Conservation (phyloP, 1,284 basidiomycete genomes). For the Trichosporon sp. region DNA sequence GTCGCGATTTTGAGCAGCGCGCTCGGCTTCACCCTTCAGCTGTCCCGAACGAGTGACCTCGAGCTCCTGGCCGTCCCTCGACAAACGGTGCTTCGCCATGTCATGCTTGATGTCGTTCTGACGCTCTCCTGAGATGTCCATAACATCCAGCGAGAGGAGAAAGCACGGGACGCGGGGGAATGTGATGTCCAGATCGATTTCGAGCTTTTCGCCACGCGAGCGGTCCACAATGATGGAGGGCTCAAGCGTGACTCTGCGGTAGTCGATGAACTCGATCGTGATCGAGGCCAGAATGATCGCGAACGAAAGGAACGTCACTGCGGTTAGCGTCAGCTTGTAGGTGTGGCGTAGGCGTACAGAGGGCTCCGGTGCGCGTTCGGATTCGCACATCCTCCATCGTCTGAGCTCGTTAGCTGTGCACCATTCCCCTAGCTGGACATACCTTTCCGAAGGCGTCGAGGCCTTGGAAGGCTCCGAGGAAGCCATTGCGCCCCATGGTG, state of each 20-base stretch:
- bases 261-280: constrained; percentile 91
- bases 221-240: constrained; percentile 88
- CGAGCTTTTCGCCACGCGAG: constrained; percentile 88
- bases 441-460: constrained; percentile 99
- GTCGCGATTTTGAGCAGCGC: constrained; percentile 58
- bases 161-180: constrained; percentile 98
- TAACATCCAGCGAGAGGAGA: constrained; percentile 89
- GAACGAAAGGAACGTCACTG: constrained; percentile 87
- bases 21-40: constrained; percentile 80
- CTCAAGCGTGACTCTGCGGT: constrained; percentile 76
- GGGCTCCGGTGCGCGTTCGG: constrained; percentile 85
- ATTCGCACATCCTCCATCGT: constrained; percentile 98
- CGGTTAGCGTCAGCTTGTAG: constrained; percentile 9
- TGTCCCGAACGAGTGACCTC: constrained; percentile 49
- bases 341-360: constrained; percentile 57
- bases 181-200: constrained; percentile 84
- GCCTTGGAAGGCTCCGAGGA: constrained; percentile 46
- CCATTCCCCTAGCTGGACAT: constrained; percentile 23
- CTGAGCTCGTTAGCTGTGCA: constrained; percentile 49
- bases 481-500: constrained; percentile 46
- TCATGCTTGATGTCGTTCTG: constrained; percentile 87
- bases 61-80: constrained; percentile 59
- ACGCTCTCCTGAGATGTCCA: constrained; percentile 96
- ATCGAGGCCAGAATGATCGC: constrained; percentile 88
- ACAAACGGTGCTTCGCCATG: constrained; percentile 75